Conservation (phyloP, 805 yeast species). For the Starmera pachycereana region DNA sequence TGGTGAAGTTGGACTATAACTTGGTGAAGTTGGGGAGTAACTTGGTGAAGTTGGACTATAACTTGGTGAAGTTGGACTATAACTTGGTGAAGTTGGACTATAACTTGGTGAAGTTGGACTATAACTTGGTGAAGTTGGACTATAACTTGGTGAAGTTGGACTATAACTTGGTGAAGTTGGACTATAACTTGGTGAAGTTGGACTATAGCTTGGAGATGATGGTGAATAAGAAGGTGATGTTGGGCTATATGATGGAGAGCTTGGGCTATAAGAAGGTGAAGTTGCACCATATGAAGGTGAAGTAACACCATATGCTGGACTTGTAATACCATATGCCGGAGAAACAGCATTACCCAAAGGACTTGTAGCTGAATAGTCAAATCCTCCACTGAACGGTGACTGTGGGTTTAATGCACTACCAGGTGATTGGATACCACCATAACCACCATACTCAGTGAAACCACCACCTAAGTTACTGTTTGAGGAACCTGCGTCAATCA, state of each 20-base stretch:
- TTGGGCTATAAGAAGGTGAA: slow-evolving; percentile 63
- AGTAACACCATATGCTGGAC: slow-evolving; percentile 55
- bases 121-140: slow-evolving; percentile 72
- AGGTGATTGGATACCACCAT: slow-evolving; percentile 55
- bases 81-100: slow-evolving; percentile 67
- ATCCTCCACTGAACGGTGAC: slow-evolving; percentile 34
- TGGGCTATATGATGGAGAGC: slow-evolving; percentile 71
- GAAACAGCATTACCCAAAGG: slow-evolving; percentile 41
- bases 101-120: slow-evolving; percentile 65
- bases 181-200: slow-evolving; percentile 55
- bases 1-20: slow-evolving; percentile 54
- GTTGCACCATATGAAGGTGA: slow-evolving; percentile 76
- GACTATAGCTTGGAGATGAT: slow-evolving; percentile 48
- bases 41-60: slow-evolving; percentile 63
- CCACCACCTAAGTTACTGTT: slow-evolving; percentile 80
- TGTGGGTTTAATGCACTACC: slow-evolving; percentile 35
- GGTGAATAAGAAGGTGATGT: slow-evolving; percentile 71
- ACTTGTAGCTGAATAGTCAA: slow-evolving; percentile 34
- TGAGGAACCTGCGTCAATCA: slow-evolving; percentile 74
- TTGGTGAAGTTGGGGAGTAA: slow-evolving; percentile 70
- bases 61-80: slow-evolving; percentile 60
- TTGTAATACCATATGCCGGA: slow-evolving; percentile 44
- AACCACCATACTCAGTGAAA: slow-evolving; percentile 47
- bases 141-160: slow-evolving; percentile 68
- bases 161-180: slow-evolving; percentile 61